Conservation (phyloP, 768 basidiomycete genomes). For the Lentinus brumalis region DNA sequence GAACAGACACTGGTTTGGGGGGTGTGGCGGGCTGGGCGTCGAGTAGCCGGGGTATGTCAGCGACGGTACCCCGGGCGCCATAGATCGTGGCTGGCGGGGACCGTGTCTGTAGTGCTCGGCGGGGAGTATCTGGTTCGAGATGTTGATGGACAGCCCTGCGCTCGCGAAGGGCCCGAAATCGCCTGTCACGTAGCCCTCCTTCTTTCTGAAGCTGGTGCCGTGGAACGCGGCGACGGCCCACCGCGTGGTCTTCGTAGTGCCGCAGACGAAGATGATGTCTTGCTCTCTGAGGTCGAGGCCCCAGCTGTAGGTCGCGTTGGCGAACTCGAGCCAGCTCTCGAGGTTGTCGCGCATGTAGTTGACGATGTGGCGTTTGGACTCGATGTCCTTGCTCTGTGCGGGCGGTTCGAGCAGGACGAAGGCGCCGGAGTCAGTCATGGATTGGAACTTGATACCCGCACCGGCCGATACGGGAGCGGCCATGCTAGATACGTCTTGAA, state of each 20-base stretch:
- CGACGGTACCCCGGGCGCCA: neutral
- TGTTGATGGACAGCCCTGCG: neutral
- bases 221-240: constrained; percentile 10
- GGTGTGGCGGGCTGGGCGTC: neutral
- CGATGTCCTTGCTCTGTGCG: neutral
- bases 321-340: constrained; percentile 9
- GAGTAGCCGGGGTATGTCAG: neutral
- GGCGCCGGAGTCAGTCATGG: neutral
- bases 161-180: neutral
- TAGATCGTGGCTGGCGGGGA: neutral
- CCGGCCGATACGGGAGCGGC: neutral
- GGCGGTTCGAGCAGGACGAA: neutral
- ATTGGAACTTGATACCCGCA: neutral
- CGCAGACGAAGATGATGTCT: constrained; percentile 8
- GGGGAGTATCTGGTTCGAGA: constrained; percentile 4
- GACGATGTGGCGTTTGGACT: neutral
- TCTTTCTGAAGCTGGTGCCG: neutral
- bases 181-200: neutral
- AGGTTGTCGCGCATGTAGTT: constrained; percentile 4
- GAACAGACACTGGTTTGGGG: neutral
- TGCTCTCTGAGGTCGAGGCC: neutral
- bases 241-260: constrained; percentile 2
- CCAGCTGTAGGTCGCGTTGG: neutral
- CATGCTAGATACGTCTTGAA: neutral
- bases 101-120: neutral